Conservation (phyloP, 2,329 filamentous ascomycete genomes). For the Nemania sp. region DNA sequence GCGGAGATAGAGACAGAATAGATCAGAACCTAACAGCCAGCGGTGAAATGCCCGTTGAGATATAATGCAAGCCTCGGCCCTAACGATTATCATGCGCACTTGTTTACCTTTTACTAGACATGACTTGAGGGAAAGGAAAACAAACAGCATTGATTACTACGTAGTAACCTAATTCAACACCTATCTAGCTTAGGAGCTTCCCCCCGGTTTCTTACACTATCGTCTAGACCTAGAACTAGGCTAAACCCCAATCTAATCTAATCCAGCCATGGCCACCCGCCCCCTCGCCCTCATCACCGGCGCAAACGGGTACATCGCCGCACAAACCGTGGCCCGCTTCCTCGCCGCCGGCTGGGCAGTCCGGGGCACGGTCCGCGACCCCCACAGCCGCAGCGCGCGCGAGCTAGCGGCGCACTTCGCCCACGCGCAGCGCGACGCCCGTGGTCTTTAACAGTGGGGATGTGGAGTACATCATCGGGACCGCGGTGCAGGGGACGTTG, state of each 20-base stretch:
- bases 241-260: not conserved
- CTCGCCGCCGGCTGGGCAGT: constrained; percentile 51
- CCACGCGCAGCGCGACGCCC: constrained; percentile 43
- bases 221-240: no score
- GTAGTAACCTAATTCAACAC: no score
- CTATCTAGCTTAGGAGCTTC: no score
- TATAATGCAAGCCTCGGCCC: no score
- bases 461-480: constrained; percentile 37
- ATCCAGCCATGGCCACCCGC: constrained; percentile 9
- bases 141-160: no score
- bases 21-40: no score
- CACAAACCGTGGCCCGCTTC: constrained; percentile 47
- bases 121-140: no score
- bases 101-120: no score
- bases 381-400: constrained; percentile 36
- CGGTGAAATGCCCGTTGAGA: no score
- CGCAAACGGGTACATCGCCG: constrained; percentile 53
- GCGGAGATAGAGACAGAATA: no score
- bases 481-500: constrained; percentile 35
- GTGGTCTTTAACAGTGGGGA: constrained; percentile 39
- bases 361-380: constrained; percentile 49
- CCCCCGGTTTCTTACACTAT: no score
- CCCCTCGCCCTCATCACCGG: constrained; percentile 49
- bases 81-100: no score
- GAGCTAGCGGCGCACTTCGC: constrained; percentile 36